These are phyloP conservation scores for Orbilia oligospora DNA, from an alignment of 2,329 filamentous ascomycete species.

Conservation along the genomic window DNA sequence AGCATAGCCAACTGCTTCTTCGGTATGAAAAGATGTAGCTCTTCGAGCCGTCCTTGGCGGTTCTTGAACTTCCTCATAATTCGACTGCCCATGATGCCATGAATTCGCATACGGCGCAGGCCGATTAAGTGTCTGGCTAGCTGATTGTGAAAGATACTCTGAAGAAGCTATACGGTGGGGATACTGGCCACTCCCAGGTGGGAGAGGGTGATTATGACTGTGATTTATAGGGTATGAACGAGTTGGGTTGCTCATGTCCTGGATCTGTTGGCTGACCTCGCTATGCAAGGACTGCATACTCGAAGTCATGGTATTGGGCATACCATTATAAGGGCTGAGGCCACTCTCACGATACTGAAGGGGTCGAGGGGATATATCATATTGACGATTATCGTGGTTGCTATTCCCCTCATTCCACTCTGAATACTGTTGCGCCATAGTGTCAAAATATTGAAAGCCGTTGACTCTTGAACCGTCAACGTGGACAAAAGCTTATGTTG, in stretches of 20 bases:
- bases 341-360: slow-evolving; percentile 48
- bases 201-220: slow-evolving; percentile 15
- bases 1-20: slow-evolving; percentile 27
- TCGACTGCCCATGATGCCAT: slow-evolving; percentile 51
- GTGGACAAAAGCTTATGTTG: slow-evolving; percentile 59
- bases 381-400: slow-evolving; percentile 23
- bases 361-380: slow-evolving; percentile 49
- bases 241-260: slow-evolving; percentile 48
- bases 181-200: slow-evolving; percentile 16
- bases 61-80: slow-evolving; percentile 43
- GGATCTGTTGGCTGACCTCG: slow-evolving; percentile 51
- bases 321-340: slow-evolving; percentile 38
- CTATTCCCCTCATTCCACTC: slow-evolving; percentile 48
- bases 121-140: neutral
- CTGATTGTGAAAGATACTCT: slow-evolving; percentile 33
- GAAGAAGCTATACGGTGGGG: slow-evolving; percentile 43
- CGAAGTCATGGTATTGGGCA: slow-evolving; percentile 34
- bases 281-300: slow-evolving; percentile 57
- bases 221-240: slow-evolving; percentile 19
- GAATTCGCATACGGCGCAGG: slow-evolving; percentile 40
- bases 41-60: slow-evolving; percentile 38
- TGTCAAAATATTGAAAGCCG: slow-evolving; percentile 11
- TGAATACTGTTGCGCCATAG: slow-evolving; percentile 52
- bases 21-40: slow-evolving; percentile 46
- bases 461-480: slow-evolving; percentile 33